Base-by-base conservation (phyloP, 805 yeast species). In the Saturnispora besseyi region DNA sequence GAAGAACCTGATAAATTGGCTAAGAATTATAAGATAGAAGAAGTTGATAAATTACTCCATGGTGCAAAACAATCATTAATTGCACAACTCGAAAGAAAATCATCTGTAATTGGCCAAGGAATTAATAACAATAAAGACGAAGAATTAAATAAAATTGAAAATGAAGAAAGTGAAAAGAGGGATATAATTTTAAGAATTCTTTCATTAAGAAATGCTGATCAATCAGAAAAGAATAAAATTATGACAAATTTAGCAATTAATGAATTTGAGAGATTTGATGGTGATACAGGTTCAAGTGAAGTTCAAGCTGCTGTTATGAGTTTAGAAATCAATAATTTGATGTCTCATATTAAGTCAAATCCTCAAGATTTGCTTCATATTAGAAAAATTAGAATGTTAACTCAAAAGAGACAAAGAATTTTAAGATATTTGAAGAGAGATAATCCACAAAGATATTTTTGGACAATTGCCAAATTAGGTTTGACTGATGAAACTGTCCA, bases 291-390 rank as follows among this genome's bases (percentile, higher is more conserved):
- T 3, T 87, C 96, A 2, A 81, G 95, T 48, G 98, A 91, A 68
- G 96, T 90, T 26, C 97, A 90, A 67, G 96, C 98, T 2, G 98
- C 97, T 2, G 76, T 87, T 28, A 70, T 83, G 70, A 88, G 98
- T 0, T 82, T 87, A 45, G 78, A 79, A 60, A 87, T 93, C 57
- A 86, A 84, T 57, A 81, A 78, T 55, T 72, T 87, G 54, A 87
- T 87, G 71, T 76, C 78, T 41, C 96, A 90, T 62, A 75, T 85
- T 50, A 74, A 76, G 57, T 73, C 77, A 46, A 73, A 81, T 62
- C 82, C 80, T 56, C 84, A 89, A 64, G 98, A 91, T 68, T 71
- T 76, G 57, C 72, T 74, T 40, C 82, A 82, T 57, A 79, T 81
- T 50, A 82, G 93, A 61, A 67, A 72, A 36, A 79, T 89, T 44